Evolutionary conservation across 2,329 filamentous ascomycete genomes (phyloP).

Genomic region (Acrodontium crateriforme): DNA sequence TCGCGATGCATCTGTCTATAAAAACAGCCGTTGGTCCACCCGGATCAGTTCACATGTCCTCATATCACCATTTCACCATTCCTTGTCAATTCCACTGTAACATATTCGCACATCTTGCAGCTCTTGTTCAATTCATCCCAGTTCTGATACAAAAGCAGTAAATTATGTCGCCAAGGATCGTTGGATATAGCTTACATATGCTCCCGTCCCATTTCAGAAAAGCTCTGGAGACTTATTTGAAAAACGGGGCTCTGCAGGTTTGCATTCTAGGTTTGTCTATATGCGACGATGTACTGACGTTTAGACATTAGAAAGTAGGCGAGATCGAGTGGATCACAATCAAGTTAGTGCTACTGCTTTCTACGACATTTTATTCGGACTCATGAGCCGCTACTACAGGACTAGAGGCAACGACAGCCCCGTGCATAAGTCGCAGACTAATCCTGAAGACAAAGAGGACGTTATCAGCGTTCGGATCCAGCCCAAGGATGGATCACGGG

Average conservation of each 20-base stretch:
- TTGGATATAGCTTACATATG: not conserved
- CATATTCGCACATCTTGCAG: too few relatives aligned
- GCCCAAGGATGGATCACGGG: not conserved
- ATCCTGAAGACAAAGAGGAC: not conserved
- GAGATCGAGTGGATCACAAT: not conserved
- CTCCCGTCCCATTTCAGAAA: not conserved
- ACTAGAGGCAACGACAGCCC: not conserved
- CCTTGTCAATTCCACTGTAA: too few relatives aligned
- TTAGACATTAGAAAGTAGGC: not conserved
- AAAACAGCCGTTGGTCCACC: too few relatives aligned
- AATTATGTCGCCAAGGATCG: too few relatives aligned
- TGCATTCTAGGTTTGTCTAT: not conserved
- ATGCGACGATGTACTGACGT: not conserved
- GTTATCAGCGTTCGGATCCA: conserved; percentile 1
- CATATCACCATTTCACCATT: too few relatives aligned
- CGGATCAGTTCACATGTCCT: too few relatives aligned
- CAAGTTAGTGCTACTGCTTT: not conserved
- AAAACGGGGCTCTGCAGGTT: not conserved
- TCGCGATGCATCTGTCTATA: too few relatives aligned
- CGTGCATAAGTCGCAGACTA: not conserved
- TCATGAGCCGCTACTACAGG: not conserved
- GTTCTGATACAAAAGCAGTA: too few relatives aligned
- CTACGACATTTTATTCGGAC: not conserved
- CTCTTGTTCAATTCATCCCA: too few relatives aligned
- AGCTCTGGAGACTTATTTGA: not conserved